Conservation (phyloP, 805 yeast species). For the Pichia californica region DNA sequence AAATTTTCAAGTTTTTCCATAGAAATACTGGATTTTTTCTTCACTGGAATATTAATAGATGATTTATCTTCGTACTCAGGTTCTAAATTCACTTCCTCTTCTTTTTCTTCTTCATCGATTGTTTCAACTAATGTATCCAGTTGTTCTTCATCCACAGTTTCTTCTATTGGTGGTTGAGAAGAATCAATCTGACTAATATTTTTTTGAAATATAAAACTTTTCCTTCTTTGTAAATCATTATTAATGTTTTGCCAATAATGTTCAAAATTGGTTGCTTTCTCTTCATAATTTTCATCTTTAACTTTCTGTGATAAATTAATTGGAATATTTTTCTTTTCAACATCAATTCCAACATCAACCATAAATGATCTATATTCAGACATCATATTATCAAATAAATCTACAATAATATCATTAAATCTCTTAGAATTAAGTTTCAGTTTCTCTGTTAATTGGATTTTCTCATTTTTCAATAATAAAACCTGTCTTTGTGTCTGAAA, state of each 20-base stretch:
- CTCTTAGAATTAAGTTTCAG: constrained; percentile 8
- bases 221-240: constrained; percentile 36
- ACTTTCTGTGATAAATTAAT: not conserved
- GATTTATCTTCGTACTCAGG: constrained; percentile 22
- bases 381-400: constrained; percentile 13
- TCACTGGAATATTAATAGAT: constrained; percentile 9
- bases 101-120: not conserved
- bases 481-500: constrained; percentile 21
- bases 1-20: constrained; percentile 12
- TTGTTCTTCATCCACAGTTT: not conserved
- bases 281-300: not conserved
- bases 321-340: constrained; percentile 2
- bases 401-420: constrained; percentile 11
- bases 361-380: constrained; percentile 10
- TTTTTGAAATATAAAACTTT: constrained; percentile 17
- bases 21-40: constrained; percentile 1
- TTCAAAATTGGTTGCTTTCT: not conserved
- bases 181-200: not conserved
- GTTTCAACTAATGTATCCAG: constrained; percentile 11
- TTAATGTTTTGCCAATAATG: constrained; percentile 12
- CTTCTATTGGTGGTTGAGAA: too few species aligned
- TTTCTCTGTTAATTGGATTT: constrained; percentile 15
- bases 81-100: constrained; percentile 10
- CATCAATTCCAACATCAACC: constrained; percentile 10
- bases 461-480: constrained; percentile 21